Base-by-base conservation (phyloP, 1,284 basidiomycete species). In the Fomitopsis schrenkii region DNA sequence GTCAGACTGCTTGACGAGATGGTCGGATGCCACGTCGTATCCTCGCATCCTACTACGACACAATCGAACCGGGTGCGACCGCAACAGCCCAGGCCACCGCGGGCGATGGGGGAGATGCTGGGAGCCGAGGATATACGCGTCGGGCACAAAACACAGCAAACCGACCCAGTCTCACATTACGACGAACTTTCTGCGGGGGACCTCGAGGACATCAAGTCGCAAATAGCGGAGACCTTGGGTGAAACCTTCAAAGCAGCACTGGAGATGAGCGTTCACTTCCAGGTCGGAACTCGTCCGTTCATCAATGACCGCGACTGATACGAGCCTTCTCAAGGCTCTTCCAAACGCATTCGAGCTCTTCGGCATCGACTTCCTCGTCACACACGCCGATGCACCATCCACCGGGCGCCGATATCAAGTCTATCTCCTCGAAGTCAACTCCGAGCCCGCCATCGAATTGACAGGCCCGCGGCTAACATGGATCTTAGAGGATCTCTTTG, bases 331-430 rank as follows among this genome's bases (percentile, higher is more conserved):
- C 54, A 72, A 97, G 91, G 83, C 91, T 1, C 75, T 95, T 59
- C 91, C 94, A 0, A 98, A 98, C 70, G 93, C 93, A 0, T 99
- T 98, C 70, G 97, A 99, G 74, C 84, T 99, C 12, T 98, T 91
- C 71, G 97, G 97, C 0, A 84, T 94, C 10, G 97, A 99, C 73
- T 90, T 99, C 64, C 77, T 99, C 15, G 84, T 98, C 35, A 85
- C 87, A 6, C 82, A 88, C 68, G 72, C 72, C 36, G 61, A 65
- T 5, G 62, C 58, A 5, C 42, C 65, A 45, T 9, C 60, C 26
- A 10, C 61, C 28, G 33, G 58, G 6, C 69, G 66, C 19, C 65
- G 66, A 12, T 83, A 92, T 61, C 82, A 84, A 64, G 88, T 94
- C 2, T 89, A 90, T 62, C 77, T 98, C 3, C 81, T 98, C 33